phyloP scores from a whole-genome alignment of 2,329 filamentous ascomycete species.

The Colletotrichum falcatum region DNA sequence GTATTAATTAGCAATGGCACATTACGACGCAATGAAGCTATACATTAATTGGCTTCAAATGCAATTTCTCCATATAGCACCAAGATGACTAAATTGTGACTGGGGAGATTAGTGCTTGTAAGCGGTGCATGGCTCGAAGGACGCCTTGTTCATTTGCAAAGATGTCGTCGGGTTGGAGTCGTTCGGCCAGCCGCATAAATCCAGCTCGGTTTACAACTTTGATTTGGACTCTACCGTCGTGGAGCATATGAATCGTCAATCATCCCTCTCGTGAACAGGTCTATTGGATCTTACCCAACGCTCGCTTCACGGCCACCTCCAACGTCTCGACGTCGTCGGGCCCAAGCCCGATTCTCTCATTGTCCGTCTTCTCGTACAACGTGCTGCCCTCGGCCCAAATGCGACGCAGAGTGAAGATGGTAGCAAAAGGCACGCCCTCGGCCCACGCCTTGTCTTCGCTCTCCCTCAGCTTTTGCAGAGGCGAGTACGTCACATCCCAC shows the following conservation, averaged over 20 bases:
- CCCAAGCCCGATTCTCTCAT: conserved; percentile 65
- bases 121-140: not conserved
- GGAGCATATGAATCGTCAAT: not conserved
- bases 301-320: conserved; percentile 44
- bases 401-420: conserved; percentile 69
- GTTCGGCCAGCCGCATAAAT: not conserved
- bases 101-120: not conserved
- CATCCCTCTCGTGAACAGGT: not conserved
- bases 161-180: not conserved
- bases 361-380: conserved; percentile 76
- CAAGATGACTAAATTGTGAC: no score
- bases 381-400: conserved; percentile 82
- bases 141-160: no score
- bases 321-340: conserved; percentile 66
- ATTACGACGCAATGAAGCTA: not conserved
- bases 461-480: conserved; percentile 64
- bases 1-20: not conserved
- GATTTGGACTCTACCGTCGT: not conserved
- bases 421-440: conserved; percentile 62
- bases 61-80: no score
- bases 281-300: conserved; percentile 19
- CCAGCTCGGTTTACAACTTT: not conserved
- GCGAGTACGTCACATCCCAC: conserved; percentile 66
- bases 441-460: conserved; percentile 72
- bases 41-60: not conserved